A percentile compares a stretch with the other conserved stretches of the same genome.
Evolutionary conservation across 768 basidiomycete species (phyloP).

Genomic region (Mycena leptocephala): DNA sequence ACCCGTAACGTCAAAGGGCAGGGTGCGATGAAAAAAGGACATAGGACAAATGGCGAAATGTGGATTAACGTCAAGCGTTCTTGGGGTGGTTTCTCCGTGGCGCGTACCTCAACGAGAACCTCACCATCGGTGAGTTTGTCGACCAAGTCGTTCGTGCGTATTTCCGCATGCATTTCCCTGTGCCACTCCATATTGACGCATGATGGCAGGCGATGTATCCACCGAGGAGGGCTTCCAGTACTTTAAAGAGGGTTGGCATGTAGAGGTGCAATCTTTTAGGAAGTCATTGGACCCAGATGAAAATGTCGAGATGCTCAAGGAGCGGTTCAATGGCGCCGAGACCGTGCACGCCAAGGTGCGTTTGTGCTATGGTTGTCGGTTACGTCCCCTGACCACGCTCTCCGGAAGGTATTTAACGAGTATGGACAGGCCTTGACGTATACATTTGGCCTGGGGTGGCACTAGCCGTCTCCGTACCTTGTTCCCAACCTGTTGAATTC

Average conservation of each 20-base stretch:
- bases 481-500: no score
- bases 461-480: no score
- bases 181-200: slow-evolving; percentile 3
- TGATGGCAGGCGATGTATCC: slow-evolving; percentile 21
- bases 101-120: slow-evolving; percentile 31
- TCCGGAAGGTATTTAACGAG: slow-evolving; percentile 25
- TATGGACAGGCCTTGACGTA: slow-evolving; percentile 21
- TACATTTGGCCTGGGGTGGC: slow-evolving; percentile 21
- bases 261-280: slow-evolving; percentile 27
- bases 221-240: slow-evolving; percentile 33
- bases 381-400: neutral
- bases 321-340: slow-evolving; percentile 31
- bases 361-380: neutral
- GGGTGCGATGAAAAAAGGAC: slow-evolving; percentile 30
- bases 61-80: slow-evolving; percentile 31
- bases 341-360: slow-evolving; percentile 29
- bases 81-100: slow-evolving; percentile 20
- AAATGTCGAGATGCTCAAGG: slow-evolving; percentile 24
- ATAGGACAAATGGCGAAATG: slow-evolving; percentile 25
- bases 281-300: slow-evolving; percentile 28
- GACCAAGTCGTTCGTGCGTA: slow-evolving; percentile 24
- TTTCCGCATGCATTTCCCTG: neutral
- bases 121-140: slow-evolving; percentile 31
- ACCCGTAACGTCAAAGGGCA: slow-evolving; percentile 16
- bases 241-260: slow-evolving; percentile 31